Base-by-base conservation (phyloP, 2,329 filamentous ascomycete genomes). In the Cytospora paraplurivora region DNA sequence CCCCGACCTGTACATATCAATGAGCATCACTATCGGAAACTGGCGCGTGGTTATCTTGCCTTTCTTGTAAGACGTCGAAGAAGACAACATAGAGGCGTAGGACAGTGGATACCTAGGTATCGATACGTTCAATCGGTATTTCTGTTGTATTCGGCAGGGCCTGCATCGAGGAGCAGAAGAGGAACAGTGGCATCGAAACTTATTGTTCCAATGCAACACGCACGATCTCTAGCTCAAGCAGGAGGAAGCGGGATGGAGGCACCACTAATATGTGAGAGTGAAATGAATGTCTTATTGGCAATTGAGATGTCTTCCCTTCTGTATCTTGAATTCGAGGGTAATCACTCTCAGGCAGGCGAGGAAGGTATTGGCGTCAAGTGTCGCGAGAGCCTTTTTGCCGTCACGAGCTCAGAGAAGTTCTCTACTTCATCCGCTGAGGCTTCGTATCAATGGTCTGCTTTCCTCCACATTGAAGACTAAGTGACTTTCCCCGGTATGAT, bases 11-110 rank as follows among this genome's bases (percentile, higher is more conserved):
- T 5, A 88, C 70, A 10, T 85, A 88, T 83, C 21, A 88, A 68
- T 63, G 84, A 83, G 84, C 85, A 88, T 71, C 86, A 87, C 0
- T 85, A 85, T 2, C 85, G 77, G 67, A 85, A 85, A 54, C 80
- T 73, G 1, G 76, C 78, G 13, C 69, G 65, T 78, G 70, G 1
- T 78, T 78, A 77, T 76, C 79, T 73, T 74, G 75, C 56, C 69
- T 71, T 11, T 76, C 71, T 27, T 70, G 71, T 15, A 80, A 68
- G 1, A 73, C 75, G 49, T 75, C 69, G 8, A 79, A 70, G 56
- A 78, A 80, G 6, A 72, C 69, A 17, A 67, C 69, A 8, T 78
- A 68, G 56, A 76, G 77, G 17, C 72, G 71, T 21, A 79, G 71
- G 37, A 80, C 66, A 19, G 62, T 72, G 66, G 74, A 74, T 1